Evolutionary conservation across 257 asterid genomes (phyloP).

Genomic region (Anisodus acutangulus): DNA sequence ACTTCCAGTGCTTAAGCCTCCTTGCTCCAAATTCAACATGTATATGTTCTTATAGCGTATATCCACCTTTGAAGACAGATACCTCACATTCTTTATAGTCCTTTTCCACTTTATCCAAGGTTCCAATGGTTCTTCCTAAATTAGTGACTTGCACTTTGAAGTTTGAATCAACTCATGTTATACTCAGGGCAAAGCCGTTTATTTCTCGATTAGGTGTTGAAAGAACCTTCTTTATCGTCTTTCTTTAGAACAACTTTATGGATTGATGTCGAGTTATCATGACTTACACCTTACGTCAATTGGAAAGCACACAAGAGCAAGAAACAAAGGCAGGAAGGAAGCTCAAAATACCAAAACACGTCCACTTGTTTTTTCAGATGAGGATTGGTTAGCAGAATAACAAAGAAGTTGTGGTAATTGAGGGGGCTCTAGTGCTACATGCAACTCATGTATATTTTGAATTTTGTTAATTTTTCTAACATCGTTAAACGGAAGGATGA

Average conservation of each 20-base stretch:
- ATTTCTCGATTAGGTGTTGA: slow-evolving; percentile 1
- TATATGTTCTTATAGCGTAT: background rate
- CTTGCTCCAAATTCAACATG: background rate
- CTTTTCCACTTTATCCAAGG: background rate
- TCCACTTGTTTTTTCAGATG: slow-evolving; percentile 2
- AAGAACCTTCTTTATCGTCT: background rate
- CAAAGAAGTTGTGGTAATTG: slow-evolving; percentile 1
- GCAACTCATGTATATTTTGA: background rate
- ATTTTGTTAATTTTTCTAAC: background rate
- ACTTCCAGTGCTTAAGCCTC: background rate
- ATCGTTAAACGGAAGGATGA: background rate
- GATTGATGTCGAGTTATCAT: background rate
- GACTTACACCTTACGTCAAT: background rate
- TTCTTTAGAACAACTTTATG: background rate
- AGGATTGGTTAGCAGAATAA: background rate
- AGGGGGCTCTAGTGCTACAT: background rate
- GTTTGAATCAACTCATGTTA: background rate
- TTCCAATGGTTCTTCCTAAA: slow-evolving; percentile 1
- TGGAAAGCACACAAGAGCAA: background rate
- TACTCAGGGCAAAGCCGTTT: background rate
- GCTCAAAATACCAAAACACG: background rate
- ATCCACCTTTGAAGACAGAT: background rate
- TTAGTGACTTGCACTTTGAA: background rate
- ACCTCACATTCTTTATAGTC: background rate
- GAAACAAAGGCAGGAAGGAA: background rate